Base-by-base conservation (phyloP, 2,329 filamentous ascomycete genomes). In the Fusarium robinianum region DNA sequence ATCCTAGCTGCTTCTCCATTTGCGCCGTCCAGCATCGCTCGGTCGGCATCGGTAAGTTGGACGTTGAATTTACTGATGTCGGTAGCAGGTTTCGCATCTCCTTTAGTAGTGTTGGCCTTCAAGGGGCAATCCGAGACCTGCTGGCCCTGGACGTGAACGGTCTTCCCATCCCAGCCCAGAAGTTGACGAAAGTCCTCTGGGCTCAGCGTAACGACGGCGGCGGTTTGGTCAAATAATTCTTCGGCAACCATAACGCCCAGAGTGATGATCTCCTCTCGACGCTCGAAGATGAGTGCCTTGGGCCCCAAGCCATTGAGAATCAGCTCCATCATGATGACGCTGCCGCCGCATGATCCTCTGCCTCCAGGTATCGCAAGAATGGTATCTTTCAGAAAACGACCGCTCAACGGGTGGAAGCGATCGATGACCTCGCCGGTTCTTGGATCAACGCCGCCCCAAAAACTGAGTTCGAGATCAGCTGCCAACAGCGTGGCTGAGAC, bases 1-100 rank as follows among this genome's bases (percentile, higher is more conserved):
- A 51, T 27, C 1, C 40, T 31, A 4, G 50, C 32, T 3, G 56
- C 50, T 22, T 47, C 35, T 6, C 55, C 55, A 4, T 53, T 25
- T 5, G 29, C 34, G 8, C 56, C 56, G 9, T 35, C 27, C 0
- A 51, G n/a, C 0, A 47, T 36, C 6, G 35, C 46, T 8, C 32
- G 34, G 4, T 59, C 55, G 0, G 44, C 8, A 5, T 34, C 33
- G 0, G 53, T 55, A 8, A 59, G 45, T 1, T 40, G 29, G 8
- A 58, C 5, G 7, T 8, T 6, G 2, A 17, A 6, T 10, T 9
- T 18, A n/a, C 10, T 18, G 10, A 38, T 24, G 12, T 33, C 25
- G 6, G n/a, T 5, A n/a, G 8, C 15, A 21, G 12, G n/a, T 2
- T 5, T 21, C 6, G 3, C 5, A 14, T 7, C 7, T 12, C 17